Conservation (phyloP, 345 rosid species). For the Salix brachista region DNA sequence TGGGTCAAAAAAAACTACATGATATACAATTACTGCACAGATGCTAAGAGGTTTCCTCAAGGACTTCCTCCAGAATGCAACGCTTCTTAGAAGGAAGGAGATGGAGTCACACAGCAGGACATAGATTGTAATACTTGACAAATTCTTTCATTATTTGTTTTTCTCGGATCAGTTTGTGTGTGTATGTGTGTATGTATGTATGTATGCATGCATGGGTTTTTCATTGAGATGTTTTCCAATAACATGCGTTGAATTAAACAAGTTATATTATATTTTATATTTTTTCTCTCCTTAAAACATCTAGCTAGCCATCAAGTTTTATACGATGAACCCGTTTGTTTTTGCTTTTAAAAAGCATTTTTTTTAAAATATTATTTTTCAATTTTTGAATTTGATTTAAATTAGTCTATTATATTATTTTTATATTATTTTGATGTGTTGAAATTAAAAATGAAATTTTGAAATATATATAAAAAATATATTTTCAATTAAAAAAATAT, state of each 20-base stretch:
- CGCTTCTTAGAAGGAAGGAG: neutral
- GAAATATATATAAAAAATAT: accelerated
- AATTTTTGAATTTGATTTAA: no score
- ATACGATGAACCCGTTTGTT: accelerated
- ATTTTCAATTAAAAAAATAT: no score
- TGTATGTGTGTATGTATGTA: neutral
- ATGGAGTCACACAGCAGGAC: neutral
- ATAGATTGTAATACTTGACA: neutral
- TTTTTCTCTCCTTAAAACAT: neutral
- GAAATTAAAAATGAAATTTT: no score
- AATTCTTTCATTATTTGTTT: neutral
- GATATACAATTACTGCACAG: neutral
- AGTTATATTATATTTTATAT: neutral
- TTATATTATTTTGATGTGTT: no score
- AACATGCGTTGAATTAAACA: neutral
- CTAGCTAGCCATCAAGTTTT: no score
- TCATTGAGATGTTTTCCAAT: neutral
- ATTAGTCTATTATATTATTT: no score
- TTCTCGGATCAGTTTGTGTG: neutral
- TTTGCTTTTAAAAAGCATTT: no score
- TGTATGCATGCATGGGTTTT: neutral
- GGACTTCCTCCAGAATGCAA: neutral
- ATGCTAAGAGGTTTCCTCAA: neutral
- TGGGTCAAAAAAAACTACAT: neutral
- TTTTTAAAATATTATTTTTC: no score